A percentile compares a stretch with the other conserved stretches of the same genome.
Evolutionary conservation across 192 early-diverging fungal species (phyloP).

Genomic region (Coemansia asiatica): DNA sequence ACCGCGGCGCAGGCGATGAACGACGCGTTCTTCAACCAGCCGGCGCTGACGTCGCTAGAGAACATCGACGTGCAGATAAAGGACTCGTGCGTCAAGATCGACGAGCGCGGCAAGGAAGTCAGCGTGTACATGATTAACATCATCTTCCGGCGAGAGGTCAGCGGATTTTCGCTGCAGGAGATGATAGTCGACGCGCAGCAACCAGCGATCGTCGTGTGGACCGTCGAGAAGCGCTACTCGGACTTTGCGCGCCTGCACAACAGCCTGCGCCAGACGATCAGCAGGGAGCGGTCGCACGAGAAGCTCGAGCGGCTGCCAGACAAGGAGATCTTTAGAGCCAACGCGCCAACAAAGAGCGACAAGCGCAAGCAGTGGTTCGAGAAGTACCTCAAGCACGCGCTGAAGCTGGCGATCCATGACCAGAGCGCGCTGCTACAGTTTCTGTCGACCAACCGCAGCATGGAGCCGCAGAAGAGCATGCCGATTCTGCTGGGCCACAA

Average conservation of each 20-base stretch:
- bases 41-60: constrained; percentile 49
- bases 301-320: constrained; percentile 80
- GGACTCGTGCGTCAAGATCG: constrained; percentile 63
- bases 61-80: constrained; percentile 57
- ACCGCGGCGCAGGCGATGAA: not conserved
- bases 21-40: constrained; percentile 9
- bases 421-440: constrained; percentile 71
- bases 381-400: constrained; percentile 75
- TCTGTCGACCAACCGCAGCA: constrained; percentile 67
- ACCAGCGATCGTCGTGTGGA: constrained; percentile 68
- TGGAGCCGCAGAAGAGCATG: constrained; percentile 51
- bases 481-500: constrained; percentile 64
- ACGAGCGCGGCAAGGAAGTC: constrained; percentile 78
- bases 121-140: constrained; percentile 57
- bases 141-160: constrained; percentile 38
- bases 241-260: constrained; percentile 82
- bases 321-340: constrained; percentile 75
- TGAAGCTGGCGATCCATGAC: constrained; percentile 62
- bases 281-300: constrained; percentile 40
- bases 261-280: constrained; percentile 62
- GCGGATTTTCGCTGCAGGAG: constrained; percentile 52
- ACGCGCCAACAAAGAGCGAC: constrained; percentile 83
- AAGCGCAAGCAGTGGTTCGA: constrained; percentile 85
- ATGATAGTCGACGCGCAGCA: constrained; percentile 47
- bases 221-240: constrained; percentile 82